Conservation (phyloP, 129 eudicot genomes). For the Lonicera japonica region DNA sequence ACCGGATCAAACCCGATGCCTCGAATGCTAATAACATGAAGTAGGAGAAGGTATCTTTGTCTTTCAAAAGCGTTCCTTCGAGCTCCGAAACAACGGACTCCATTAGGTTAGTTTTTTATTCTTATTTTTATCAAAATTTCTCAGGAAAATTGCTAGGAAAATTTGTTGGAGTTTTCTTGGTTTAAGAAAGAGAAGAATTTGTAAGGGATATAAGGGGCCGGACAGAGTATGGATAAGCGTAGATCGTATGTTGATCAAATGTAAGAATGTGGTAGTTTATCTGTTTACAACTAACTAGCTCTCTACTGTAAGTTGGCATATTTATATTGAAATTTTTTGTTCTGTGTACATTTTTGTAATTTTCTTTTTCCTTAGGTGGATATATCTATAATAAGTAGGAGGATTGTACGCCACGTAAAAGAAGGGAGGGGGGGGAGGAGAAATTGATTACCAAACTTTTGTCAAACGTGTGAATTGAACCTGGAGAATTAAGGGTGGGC, state of each 20-base stretch:
- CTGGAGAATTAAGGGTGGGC: neutral
- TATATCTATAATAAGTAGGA: constrained; percentile 2
- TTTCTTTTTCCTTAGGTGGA: neutral
- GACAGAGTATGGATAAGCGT: constrained; percentile 57
- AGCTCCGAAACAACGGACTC: constrained; percentile 71
- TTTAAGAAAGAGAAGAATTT: constrained; percentile 16
- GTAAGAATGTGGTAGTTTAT: constrained; percentile 37
- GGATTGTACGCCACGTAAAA: constrained; percentile 31
- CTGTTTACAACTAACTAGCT: constrained; percentile 53
- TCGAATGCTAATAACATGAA: constrained; percentile 93
- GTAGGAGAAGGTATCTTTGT: constrained; percentile 65
- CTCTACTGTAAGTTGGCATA: constrained; percentile 6
- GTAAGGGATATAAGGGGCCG: constrained; percentile 20
- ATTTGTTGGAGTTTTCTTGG: constrained; percentile 4
- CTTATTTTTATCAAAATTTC: neutral
- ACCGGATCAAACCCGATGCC: constrained; percentile 81
- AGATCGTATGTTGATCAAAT: constrained; percentile 45
- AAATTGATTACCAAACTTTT: constrained; percentile 27
- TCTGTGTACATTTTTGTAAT: neutral
- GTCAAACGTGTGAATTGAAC: constrained; percentile 7
- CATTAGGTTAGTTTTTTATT: constrained; percentile 11
- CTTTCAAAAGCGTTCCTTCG: constrained; percentile 74
- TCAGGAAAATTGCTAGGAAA: neutral
- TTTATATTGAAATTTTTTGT: constrained; percentile 25
- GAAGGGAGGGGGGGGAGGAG: neutral